Evolutionary conservation across 2,329 filamentous ascomycete genomes (phyloP).

Genomic region (Basipetospora chlamydospora): DNA sequence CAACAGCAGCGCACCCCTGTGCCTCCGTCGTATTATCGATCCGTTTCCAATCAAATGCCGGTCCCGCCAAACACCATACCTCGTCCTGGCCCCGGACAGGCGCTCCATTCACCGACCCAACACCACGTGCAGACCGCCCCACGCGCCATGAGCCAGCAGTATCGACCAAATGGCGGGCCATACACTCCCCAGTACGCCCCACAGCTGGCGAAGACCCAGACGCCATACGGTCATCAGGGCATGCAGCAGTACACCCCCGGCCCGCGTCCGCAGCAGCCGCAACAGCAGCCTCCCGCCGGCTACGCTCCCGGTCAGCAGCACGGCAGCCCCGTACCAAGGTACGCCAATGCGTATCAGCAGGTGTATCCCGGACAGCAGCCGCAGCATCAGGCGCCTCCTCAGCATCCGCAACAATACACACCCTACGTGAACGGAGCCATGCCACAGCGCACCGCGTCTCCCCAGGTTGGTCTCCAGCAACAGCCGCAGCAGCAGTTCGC

Average conservation of each 20-base stretch:
- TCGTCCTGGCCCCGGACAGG: background rate
- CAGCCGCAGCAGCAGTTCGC: conserved; percentile 12
- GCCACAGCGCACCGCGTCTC: conserved; percentile 28
- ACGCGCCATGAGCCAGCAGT: conserved; percentile 25
- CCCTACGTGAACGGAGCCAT: conserved; percentile 29
- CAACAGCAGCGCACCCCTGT: conserved; percentile 3
- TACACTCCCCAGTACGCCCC: conserved; percentile 29
- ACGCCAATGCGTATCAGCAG: conserved; percentile 20
- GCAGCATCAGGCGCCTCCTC: conserved; percentile 6
- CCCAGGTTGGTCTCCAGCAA: conserved; percentile 22
- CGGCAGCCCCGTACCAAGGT: conserved; percentile 27
- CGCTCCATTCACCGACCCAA: conserved; percentile 10
- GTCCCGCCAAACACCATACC: background rate
- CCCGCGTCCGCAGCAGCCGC: no score
- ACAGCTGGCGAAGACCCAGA: conserved; percentile 36
- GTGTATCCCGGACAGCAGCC: conserved; percentile 19
- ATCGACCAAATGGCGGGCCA: conserved; percentile 32
- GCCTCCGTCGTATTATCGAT: conserved; percentile 4
- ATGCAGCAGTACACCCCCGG: conserved; percentile 33
- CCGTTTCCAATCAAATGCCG: background rate
- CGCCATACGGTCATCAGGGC: conserved; percentile 35
- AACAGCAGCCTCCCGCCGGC: conserved; percentile 21
- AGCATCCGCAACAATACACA: conserved; percentile 19
- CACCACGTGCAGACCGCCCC: conserved; percentile 3
- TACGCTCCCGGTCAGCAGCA: conserved; percentile 23